phyloP scores from a whole-genome alignment of 1,139 yeast genomes.

The Pichia sp. region DNA sequence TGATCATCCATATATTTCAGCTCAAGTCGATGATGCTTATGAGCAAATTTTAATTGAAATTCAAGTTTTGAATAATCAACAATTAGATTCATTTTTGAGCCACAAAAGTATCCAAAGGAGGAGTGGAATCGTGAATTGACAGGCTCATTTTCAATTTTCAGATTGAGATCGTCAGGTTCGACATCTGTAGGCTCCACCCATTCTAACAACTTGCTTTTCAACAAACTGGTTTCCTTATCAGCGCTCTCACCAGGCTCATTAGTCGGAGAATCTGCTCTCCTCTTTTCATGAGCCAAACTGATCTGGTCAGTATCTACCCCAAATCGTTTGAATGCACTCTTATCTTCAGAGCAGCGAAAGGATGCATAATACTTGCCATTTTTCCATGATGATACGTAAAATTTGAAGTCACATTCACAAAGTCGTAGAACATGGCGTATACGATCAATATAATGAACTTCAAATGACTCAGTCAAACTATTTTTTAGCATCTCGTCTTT shows the following conservation, averaged over 20 bases:
- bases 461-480: constrained; percentile 17
- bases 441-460: constrained; percentile 28
- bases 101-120: constrained; percentile 7
- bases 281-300: background rate
- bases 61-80: constrained; percentile 10
- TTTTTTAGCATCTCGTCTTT: constrained; percentile 9
- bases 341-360: constrained; percentile 28
- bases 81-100: constrained; percentile 13
- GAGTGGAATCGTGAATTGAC: constrained; percentile 1
- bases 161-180: constrained; percentile 1
- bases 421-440: constrained; percentile 22
- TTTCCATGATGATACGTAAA: constrained; percentile 31
- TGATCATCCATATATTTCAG: background rate
- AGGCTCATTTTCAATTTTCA: constrained; percentile 10
- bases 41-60: constrained; percentile 7
- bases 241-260: background rate
- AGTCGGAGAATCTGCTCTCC: background rate
- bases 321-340: constrained; percentile 21
- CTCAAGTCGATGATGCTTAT: constrained; percentile 12
- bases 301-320: background rate
- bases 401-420: constrained; percentile 23
- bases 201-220: constrained; percentile 9
- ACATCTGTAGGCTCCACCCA: constrained; percentile 11
- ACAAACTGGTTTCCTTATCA: background rate
- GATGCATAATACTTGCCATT: constrained; percentile 29